Conservation (phyloP, 2,329 filamentous ascomycete genomes). For the Beauveria rudraprayagi region DNA sequence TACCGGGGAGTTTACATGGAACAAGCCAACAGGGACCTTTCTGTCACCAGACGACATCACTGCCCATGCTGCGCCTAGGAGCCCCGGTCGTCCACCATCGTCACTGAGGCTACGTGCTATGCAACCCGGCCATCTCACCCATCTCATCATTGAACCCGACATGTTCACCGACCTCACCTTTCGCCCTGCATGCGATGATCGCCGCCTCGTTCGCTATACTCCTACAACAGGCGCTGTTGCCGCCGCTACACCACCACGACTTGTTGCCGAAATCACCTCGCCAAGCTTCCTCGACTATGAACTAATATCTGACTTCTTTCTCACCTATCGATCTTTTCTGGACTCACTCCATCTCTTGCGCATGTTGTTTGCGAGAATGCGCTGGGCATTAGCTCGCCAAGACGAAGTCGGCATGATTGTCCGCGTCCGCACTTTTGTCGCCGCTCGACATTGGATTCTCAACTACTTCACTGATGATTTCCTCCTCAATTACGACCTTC, state of each 20-base stretch:
- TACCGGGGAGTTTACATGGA: slow-evolving; percentile 15
- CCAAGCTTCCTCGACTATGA: slow-evolving; percentile 95
- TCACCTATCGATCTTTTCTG: slow-evolving; percentile 87
- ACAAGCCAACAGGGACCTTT: background rate
- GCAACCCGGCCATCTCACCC: slow-evolving; percentile 39
- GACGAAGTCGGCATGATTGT: slow-evolving; percentile 89
- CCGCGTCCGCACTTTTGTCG: slow-evolving; percentile 92
- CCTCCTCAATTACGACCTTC: slow-evolving; percentile 64
- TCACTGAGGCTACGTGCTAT: slow-evolving; percentile 32
- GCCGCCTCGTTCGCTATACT: slow-evolving; percentile 74
- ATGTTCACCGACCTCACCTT: slow-evolving; percentile 79
- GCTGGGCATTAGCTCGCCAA: slow-evolving; percentile 73
- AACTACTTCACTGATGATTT: slow-evolving; percentile 98
- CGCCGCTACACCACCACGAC: slow-evolving; percentile 80
- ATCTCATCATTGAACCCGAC: slow-evolving; percentile 54
- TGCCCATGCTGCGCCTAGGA: slow-evolving; percentile 15
- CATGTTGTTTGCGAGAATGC: slow-evolving; percentile 75
- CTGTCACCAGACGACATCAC: slow-evolving; percentile 26
- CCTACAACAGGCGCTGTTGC: slow-evolving; percentile 63
- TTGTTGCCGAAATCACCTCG: slow-evolving; percentile 94
- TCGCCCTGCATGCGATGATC: slow-evolving; percentile 71
- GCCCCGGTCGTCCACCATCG: slow-evolving; percentile 25
- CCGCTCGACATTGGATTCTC: slow-evolving; percentile 90
- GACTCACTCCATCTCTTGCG: slow-evolving; percentile 67
- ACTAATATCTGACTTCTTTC: slow-evolving; percentile 92